Conservation (phyloP, 2,329 filamentous ascomycete species). For the Aspergillus novoparasiticus region DNA sequence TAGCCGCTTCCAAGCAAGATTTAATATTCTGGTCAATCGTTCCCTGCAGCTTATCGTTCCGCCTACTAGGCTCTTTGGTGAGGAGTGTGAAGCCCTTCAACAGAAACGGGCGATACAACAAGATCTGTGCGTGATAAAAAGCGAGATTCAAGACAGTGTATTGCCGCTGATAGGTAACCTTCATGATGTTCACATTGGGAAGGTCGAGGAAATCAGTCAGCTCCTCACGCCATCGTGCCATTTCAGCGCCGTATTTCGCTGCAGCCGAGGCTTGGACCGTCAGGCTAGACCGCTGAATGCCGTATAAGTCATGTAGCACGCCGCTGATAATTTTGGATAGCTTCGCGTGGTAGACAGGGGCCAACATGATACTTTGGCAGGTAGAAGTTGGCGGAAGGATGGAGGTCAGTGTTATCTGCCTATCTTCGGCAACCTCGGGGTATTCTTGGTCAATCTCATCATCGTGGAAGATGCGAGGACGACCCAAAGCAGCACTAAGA, state of each 20-base stretch:
- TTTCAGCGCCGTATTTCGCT: conserved; percentile 44
- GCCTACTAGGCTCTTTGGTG: conserved; percentile 10
- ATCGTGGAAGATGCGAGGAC: conserved; percentile 22
- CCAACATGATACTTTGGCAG: conserved; percentile 47
- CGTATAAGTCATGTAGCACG: conserved; percentile 50
- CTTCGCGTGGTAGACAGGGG: conserved; percentile 48
- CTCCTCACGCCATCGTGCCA: conserved; percentile 50
- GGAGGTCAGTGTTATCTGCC: conserved; percentile 18
- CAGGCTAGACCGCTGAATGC: conserved; percentile 14
- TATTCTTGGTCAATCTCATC: conserved; percentile 25
- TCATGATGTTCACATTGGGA: conserved; percentile 37
- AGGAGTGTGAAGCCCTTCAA: conserved; percentile 28
- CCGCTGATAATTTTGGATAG: conserved; percentile 48
- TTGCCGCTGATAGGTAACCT: conserved; percentile 53
- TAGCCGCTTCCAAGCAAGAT: conserved; percentile 44
- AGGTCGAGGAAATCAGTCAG: conserved; percentile 38
- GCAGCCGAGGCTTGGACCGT: conserved; percentile 36
- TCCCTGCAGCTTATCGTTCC: conserved; percentile 20
- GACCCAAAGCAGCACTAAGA: conserved; percentile 20
- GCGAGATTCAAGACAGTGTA: conserved; percentile 39
- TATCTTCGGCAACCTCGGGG: conserved; percentile 24
- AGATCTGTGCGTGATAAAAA: conserved; percentile 38
- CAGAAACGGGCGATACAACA: conserved; percentile 36
- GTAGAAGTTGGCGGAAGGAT: conserved; percentile 27
- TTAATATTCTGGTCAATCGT: conserved; percentile 25